These are phyloP conservation scores for Thelephora ganbajun DNA, from an alignment of 768 basidiomycete genomes.

Conservation along the genomic window DNA sequence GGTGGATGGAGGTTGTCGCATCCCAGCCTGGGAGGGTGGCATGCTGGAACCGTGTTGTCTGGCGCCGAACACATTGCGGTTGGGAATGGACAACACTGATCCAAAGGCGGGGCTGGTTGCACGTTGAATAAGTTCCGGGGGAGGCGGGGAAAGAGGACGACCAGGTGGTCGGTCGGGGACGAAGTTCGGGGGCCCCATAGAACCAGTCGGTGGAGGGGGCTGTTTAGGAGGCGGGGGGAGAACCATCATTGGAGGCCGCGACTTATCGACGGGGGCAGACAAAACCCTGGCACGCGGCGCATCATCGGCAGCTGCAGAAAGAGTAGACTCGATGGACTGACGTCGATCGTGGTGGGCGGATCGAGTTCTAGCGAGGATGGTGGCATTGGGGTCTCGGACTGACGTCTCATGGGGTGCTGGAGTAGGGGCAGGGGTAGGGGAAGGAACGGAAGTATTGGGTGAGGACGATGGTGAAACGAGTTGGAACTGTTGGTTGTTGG, in stretches of 20 bases:
- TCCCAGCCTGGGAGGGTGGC: constrained; percentile 50
- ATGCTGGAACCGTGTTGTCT: constrained; percentile 64
- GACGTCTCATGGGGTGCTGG: constrained; percentile 23
- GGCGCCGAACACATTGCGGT: constrained; percentile 27
- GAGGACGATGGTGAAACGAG: constrained; percentile 40
- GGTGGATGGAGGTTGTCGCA: constrained; percentile 65
- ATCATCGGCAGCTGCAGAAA: constrained; percentile 33
- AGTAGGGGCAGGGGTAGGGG: constrained; percentile 22
- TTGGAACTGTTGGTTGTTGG: constrained; percentile 53
- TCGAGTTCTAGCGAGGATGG: constrained; percentile 34
- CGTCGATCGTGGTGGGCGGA: constrained; percentile 45
- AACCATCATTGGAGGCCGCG: constrained; percentile 74
- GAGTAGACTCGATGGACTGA: constrained; percentile 58
- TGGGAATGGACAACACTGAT: constrained; percentile 41
- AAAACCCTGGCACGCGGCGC: constrained; percentile 38
- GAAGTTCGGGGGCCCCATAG: constrained; percentile 64
- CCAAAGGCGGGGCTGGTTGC: constrained; percentile 81
- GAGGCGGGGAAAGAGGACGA: constrained; percentile 86
- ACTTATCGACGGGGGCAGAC: constrained; percentile 46
- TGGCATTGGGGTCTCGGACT: constrained; percentile 38
- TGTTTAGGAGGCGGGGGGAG: constrained; percentile 66
- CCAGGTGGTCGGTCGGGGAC: constrained; percentile 73
- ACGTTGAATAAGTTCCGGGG: constrained; percentile 81
- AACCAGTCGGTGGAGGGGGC: constrained; percentile 54
- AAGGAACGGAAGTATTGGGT: constrained; percentile 19